phyloP scores from a whole-genome alignment of 129 eudicot species.

The Tagetes patula region DNA sequence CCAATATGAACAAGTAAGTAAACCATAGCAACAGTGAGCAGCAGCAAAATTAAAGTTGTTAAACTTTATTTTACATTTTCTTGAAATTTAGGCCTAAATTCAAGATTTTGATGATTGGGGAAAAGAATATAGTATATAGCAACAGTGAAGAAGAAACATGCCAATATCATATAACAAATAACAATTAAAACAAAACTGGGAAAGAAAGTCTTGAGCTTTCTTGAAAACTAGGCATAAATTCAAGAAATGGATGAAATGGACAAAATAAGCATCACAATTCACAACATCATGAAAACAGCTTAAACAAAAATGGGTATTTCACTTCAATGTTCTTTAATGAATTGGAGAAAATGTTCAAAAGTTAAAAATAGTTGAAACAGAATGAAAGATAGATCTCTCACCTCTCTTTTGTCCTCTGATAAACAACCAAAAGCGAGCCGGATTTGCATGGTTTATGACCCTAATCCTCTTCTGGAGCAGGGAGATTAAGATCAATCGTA shows the following conservation, averaged over 20 bases:
- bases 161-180: slow-evolving; percentile 16
- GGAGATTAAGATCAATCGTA: slow-evolving; percentile 80
- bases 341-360: slow-evolving; percentile 32
- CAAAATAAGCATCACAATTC: slow-evolving; percentile 22
- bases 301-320: slow-evolving; percentile 29
- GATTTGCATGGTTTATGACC: slow-evolving; percentile 9
- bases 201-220: slow-evolving; percentile 13
- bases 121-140: slow-evolving; percentile 12
- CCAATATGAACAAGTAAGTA: slow-evolving; percentile 32
- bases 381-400: slow-evolving; percentile 29
- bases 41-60: not conserved
- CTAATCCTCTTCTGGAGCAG: slow-evolving; percentile 69
- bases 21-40: slow-evolving; percentile 28
- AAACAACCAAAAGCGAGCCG: slow-evolving; percentile 28
- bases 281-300: slow-evolving; percentile 28
- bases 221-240: slow-evolving; percentile 22
- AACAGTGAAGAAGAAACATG: slow-evolving; percentile 20
- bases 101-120: slow-evolving; percentile 20
- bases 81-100: slow-evolving; percentile 22
- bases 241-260: slow-evolving; percentile 25
- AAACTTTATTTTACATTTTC: slow-evolving; percentile 18
- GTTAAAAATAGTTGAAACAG: slow-evolving; percentile 29
- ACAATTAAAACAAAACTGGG: slow-evolving; percentile 6
- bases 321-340: slow-evolving; percentile 29
- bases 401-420: slow-evolving; percentile 31